phyloP scores from a whole-genome alignment of 2,329 filamentous ascomycete genomes.

The Arachnomyces sp. region DNA sequence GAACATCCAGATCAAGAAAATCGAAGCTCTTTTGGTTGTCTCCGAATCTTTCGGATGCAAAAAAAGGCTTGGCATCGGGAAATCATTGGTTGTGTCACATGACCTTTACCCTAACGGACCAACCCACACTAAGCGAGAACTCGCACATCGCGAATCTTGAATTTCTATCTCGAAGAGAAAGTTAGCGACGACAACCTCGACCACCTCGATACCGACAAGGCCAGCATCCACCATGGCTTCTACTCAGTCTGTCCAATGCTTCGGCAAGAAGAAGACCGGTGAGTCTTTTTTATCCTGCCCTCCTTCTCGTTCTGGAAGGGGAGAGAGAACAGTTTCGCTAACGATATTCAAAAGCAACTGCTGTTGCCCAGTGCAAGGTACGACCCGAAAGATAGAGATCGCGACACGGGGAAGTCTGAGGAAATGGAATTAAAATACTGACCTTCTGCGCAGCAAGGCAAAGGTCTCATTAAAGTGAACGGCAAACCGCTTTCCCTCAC shows the following conservation, averaged over 20 bases:
- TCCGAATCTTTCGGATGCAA: neutral
- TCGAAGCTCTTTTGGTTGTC: neutral
- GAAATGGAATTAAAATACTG: slow-evolving; percentile 14
- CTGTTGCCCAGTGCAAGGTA: slow-evolving; percentile 91
- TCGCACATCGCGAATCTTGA: slow-evolving; percentile 28
- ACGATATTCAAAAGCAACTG: slow-evolving; percentile 52
- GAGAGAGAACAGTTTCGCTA: slow-evolving; percentile 18
- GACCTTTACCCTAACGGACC: slow-evolving; percentile 14
- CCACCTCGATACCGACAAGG: slow-evolving; percentile 14
- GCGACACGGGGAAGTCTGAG: slow-evolving; percentile 15
- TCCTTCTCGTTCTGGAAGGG: slow-evolving; percentile 1
- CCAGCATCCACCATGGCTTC: slow-evolving; percentile 60
- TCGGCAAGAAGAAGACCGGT: slow-evolving; percentile 94
- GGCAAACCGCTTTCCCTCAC: slow-evolving; percentile 90
- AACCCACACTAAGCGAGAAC: slow-evolving; percentile 37
- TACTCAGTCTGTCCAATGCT: slow-evolving; percentile 85
- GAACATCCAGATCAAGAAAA: neutral
- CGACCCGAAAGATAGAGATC: slow-evolving; percentile 24
- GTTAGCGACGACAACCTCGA: slow-evolving; percentile 28
- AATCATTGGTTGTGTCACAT: slow-evolving; percentile 19
- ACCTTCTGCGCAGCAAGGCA: slow-evolving; percentile 52
- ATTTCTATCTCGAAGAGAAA: slow-evolving; percentile 22
- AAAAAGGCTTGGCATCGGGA: slow-evolving; percentile 1
- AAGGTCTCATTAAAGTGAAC: slow-evolving; percentile 97
- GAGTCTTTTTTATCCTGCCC: slow-evolving; percentile 18